Conservation (phyloP, 2,329 filamentous ascomycete species). For the Cladosporium austrohemisphaericum region DNA sequence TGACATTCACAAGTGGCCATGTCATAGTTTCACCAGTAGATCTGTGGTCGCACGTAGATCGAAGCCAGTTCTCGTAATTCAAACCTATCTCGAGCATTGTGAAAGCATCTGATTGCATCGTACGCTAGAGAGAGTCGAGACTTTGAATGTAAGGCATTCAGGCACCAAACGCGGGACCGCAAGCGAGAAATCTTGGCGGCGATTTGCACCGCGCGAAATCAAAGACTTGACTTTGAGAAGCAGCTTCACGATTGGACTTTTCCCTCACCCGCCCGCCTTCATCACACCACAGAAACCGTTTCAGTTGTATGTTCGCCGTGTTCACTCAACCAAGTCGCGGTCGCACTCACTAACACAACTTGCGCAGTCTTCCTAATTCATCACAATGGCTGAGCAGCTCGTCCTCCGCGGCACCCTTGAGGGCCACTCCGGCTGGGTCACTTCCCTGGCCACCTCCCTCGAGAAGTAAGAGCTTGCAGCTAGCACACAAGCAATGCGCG, state of each 20-base stretch:
- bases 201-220: conserved; percentile 7
- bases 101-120: too few relatives aligned
- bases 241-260: conserved; percentile 10
- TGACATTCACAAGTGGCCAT: too few relatives aligned
- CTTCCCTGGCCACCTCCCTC: conserved; percentile 94
- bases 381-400: conserved; percentile 39
- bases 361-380: conserved; percentile 18
- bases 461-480: conserved; percentile 69
- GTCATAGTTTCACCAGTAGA: too few relatives aligned
- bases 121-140: background rate
- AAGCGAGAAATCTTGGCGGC: conserved; percentile 13
- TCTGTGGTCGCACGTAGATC: too few relatives aligned
- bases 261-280: conserved; percentile 9
- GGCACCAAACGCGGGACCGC: background rate
- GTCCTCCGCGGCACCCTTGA: conserved; percentile 44
- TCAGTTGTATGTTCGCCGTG: conserved; percentile 4
- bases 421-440: conserved; percentile 99
- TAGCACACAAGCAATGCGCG: conserved; percentile 9
- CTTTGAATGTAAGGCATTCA: background rate
- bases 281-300: conserved; percentile 7
- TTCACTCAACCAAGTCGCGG: background rate
- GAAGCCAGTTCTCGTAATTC: too few relatives aligned
- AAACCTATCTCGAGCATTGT: too few relatives aligned
- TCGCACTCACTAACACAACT: conserved; percentile 3
- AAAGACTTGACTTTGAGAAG: background rate